These are phyloP conservation scores for Galerina sulciceps DNA, from an alignment of 768 basidiomycete genomes.

Conservation along the genomic window DNA sequence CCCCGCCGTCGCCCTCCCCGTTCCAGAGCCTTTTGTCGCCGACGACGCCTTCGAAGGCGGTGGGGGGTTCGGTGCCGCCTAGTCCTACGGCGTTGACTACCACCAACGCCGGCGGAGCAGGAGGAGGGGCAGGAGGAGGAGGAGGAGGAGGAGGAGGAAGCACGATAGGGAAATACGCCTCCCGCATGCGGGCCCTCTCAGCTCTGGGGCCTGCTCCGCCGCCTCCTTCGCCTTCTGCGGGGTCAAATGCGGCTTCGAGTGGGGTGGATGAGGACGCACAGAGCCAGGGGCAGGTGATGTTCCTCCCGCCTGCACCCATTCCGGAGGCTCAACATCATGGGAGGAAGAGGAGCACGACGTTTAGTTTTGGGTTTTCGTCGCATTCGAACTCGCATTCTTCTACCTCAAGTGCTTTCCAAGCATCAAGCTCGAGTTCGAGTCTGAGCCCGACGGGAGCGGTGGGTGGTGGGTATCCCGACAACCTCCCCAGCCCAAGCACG, in stretches of 20 bases:
- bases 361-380: background rate
- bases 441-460: too few species aligned
- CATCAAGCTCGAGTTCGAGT: background rate
- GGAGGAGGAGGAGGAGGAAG: too few species aligned
- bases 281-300: too few species aligned
- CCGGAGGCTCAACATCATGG: background rate
- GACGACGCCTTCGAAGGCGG: too few species aligned
- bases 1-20: too few species aligned
- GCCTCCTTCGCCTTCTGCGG: slow-evolving; percentile 10
- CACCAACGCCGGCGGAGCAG: too few species aligned
- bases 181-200: slow-evolving; percentile 28
- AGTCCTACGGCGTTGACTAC: slow-evolving; percentile 4
- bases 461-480: too few species aligned
- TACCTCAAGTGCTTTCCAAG: background rate
- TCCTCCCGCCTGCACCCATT: too few species aligned
- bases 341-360: slow-evolving; percentile 18
- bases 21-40: slow-evolving; percentile 33
- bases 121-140: too few species aligned
- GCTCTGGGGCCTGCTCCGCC: slow-evolving; percentile 10
- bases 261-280: too few species aligned
- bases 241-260: background rate
- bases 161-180: slow-evolving; percentile 10
- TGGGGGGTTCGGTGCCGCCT: slow-evolving; percentile 25
- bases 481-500: background rate
- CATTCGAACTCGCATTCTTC: background rate